Percentiles rank a stretch among this genome's conserved stretches.
These are phyloP conservation scores for Ceraceosorus guamensis DNA, from an alignment of 1,284 basidiomycete species.

Conservation along the genomic window DNA sequence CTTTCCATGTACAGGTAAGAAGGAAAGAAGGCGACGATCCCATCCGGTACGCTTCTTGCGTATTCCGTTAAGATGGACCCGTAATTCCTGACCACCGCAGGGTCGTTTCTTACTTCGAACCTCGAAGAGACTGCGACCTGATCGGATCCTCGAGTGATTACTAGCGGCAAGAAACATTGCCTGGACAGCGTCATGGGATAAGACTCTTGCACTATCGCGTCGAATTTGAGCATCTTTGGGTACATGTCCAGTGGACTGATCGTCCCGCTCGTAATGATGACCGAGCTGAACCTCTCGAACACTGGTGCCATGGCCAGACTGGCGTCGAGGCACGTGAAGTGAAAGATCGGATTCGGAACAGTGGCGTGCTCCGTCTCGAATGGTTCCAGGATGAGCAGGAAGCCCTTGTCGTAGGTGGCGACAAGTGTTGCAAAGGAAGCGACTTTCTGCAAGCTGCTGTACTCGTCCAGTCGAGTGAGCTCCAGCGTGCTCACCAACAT, in stretches of 20 bases:
- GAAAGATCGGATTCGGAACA: constrained; percentile 97
- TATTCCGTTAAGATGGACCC: constrained; percentile 97
- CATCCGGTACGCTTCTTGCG: constrained; percentile 94
- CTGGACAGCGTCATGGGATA: constrained; percentile 97
- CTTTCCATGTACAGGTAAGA: constrained; percentile 99
- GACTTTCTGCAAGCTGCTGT: constrained; percentile 84
- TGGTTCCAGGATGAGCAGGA: constrained; percentile 92
- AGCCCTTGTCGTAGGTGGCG: constrained; percentile 97
- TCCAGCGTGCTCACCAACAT: constrained; percentile 90
- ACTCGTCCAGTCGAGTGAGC: constrained; percentile 82
- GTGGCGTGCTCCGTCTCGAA: constrained; percentile 98
- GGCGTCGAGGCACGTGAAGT: constrained; percentile 95
- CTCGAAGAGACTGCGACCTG: constrained; percentile 98
- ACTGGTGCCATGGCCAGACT: constrained; percentile 95
- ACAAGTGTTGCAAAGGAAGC: constrained; percentile 94
- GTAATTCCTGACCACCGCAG: constrained; percentile 96
- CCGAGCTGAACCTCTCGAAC: constrained; percentile 95
- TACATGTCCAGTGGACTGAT: constrained; percentile 99
- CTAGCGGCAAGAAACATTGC: constrained; percentile 94
- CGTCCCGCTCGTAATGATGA: constrained; percentile 97
- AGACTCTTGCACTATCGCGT: constrained; percentile 90
- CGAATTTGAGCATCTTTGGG: constrained; percentile 98
- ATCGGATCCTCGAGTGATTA: constrained; percentile 95
- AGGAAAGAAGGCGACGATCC: constrained; percentile 99
- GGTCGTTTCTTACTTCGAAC: constrained; percentile 98